Base-by-base conservation (phyloP, 306 rosid species). In the Trifolium fragiferum region DNA sequence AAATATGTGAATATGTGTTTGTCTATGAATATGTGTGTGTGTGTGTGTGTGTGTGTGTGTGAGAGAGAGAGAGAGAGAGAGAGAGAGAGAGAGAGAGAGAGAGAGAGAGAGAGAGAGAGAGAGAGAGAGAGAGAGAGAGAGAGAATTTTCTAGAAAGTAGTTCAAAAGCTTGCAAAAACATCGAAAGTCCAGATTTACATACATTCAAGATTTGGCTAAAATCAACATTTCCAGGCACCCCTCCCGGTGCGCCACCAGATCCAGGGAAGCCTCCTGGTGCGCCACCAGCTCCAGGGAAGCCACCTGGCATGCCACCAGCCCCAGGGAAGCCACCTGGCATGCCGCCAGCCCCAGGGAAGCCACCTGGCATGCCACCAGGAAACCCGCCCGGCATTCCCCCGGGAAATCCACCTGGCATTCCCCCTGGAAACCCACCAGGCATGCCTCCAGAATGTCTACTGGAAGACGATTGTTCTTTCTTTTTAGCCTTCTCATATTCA, bases 211-310 rank as follows among this genome's bases (percentile, higher is more conserved):
- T 92, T 84, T 92, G 87, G 87, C 98, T 87, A 66, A 92, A 92
- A 71, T 92, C 98, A 44, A 92, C 86, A 84, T 92, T 92, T 74
- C 98, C 96, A 14, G 98, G 98, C 23, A 80, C 90, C 74, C 97
- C 97, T 49, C 96, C 27, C 2, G 27, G 27, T 25, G 67, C 60
- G 27, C 85, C 88, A 0, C 86, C 88, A 0, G 85, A 86, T 0
- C 88, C 89, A 1, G 91, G 86, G 19, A 82, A 77, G 8, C 97
- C 97, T 43, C 96, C 95, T 0, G 87, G 86, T 78, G 80, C 73
- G 2, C 80, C 80, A 0, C 74, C 80, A 25, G 86, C 88, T 0
- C 88, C 90, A 1, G 89, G 83, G 7, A 88, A 72, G 0, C 92
- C 87, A 1, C 87, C 86, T 0, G 93, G 90, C 82, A 83, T 76